phyloP scores from a whole-genome alignment of 768 basidiomycete genomes.

The Guyanaporus albipodus region DNA sequence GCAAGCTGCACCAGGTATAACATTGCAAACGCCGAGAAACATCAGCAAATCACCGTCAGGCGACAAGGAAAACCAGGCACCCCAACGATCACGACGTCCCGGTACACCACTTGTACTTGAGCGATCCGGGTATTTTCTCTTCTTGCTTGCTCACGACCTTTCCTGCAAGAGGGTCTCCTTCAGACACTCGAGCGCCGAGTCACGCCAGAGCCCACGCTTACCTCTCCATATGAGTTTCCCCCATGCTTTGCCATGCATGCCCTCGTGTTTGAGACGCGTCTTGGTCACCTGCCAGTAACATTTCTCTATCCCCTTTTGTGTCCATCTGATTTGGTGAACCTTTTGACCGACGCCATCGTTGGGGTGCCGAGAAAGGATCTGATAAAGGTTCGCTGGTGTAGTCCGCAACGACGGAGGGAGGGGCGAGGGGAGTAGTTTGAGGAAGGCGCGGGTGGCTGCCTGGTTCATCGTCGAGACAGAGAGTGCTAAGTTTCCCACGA shows the following conservation, averaged over 20 bases:
- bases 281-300: constrained; percentile 77
- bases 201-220: constrained; percentile 32
- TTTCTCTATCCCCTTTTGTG: constrained; percentile 55
- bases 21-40: neutral
- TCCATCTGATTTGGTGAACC: constrained; percentile 75
- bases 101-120: constrained; percentile 73
- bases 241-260: constrained; percentile 80
- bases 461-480: constrained; percentile 20
- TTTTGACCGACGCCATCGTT: constrained; percentile 61
- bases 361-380: constrained; percentile 68
- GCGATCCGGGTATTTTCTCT: constrained; percentile 61
- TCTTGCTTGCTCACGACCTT: constrained; percentile 55
- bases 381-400: constrained; percentile 61
- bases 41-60: constrained; percentile 1
- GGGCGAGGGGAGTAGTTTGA: constrained; percentile 52
- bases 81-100: constrained; percentile 40
- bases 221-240: constrained; percentile 77
- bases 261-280: constrained; percentile 67
- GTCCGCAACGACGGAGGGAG: constrained; percentile 59
- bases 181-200: constrained; percentile 1
- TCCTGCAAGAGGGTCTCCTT: constrained; percentile 37
- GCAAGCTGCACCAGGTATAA: too few relatives aligned
- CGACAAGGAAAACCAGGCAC: constrained; percentile 1
- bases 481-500: constrained; percentile 11
- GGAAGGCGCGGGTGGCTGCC: constrained; percentile 35